Evolutionary conservation across 495 filamentous ascomycete species (phyloP).

Genomic region (Lichenothelia convexa): DNA sequence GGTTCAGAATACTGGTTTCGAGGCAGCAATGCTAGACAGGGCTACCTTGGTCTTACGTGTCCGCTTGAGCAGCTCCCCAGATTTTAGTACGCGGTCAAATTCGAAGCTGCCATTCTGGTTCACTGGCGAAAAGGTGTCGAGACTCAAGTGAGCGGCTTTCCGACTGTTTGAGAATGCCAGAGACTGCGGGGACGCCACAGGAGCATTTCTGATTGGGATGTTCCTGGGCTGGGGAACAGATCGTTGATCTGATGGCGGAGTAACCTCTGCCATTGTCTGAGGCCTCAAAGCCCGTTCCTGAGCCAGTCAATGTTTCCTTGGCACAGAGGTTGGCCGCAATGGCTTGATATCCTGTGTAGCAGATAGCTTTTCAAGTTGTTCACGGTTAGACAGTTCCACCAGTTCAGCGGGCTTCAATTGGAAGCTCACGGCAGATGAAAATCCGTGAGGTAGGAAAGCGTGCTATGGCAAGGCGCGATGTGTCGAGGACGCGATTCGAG

Average conservation of each 20-base stretch:
- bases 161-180: neutral
- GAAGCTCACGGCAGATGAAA: too few relatives aligned
- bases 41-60: constrained; percentile 85
- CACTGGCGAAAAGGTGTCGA: constrained; percentile 56
- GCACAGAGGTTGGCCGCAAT: too few relatives aligned
- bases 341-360: too few relatives aligned
- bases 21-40: neutral
- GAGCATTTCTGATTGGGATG: neutral
- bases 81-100: constrained; percentile 82
- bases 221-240: neutral
- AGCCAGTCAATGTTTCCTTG: too few relatives aligned
- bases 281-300: too few relatives aligned
- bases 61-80: constrained; percentile 66
- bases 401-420: too few relatives aligned
- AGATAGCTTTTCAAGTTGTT: too few relatives aligned
- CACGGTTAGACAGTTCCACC: too few relatives aligned
- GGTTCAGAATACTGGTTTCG: neutral
- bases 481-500: too few relatives aligned
- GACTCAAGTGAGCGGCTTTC: constrained; percentile 29
- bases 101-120: constrained; percentile 93
- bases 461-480: too few relatives aligned
- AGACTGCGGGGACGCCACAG: neutral
- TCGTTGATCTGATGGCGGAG: neutral
- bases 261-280: neutral
- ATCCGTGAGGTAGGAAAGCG: too few relatives aligned